Percentiles rank a stretch among this genome's conserved stretches.
phyloP scores from a whole-genome alignment of 2,329 filamentous ascomycete genomes.

The Fusarium sp. region DNA sequence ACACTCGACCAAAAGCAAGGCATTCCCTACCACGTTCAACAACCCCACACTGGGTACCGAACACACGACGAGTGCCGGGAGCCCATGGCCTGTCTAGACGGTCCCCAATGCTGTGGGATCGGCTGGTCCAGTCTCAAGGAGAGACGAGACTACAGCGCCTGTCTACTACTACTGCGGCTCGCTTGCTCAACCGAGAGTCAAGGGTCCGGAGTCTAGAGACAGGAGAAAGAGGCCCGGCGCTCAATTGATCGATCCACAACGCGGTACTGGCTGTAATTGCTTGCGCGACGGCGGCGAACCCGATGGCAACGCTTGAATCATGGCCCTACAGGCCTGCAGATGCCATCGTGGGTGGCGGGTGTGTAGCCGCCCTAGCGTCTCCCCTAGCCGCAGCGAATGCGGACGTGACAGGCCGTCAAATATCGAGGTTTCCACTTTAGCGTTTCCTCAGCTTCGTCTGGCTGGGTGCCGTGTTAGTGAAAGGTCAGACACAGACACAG shows the following conservation, averaged over 20 bases:
- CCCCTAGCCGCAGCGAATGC: conserved; percentile 39
- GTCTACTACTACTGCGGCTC: neutral
- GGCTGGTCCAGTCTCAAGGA: conserved; percentile 20
- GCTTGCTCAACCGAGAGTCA: neutral
- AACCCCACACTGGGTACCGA: conserved; percentile 33
- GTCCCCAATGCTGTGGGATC: conserved; percentile 4
- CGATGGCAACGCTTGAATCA: conserved; percentile 37
- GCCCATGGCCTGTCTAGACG: conserved; percentile 2
- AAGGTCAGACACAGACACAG: neutral
- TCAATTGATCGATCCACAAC: conserved; percentile 26
- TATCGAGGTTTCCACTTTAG: conserved; percentile 29
- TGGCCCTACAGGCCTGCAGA: conserved; percentile 34
- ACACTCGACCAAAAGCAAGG: conserved; percentile 27
- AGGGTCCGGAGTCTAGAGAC: neutral
- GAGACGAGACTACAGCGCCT: conserved; percentile 6
- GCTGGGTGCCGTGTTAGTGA: conserved; percentile 1
- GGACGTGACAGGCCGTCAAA: conserved; percentile 45
- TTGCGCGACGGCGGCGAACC: conserved; percentile 37
- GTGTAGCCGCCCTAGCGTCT: conserved; percentile 46
- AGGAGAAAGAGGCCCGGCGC: neutral
- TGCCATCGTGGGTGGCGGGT: conserved; percentile 46
- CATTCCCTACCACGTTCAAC: conserved; percentile 24
- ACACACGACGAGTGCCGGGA: conserved; percentile 34
- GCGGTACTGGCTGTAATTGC: conserved; percentile 37
- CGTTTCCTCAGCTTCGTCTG: conserved; percentile 31